Evolutionary conservation across 2,329 filamentous ascomycete species (phyloP).

Genomic region (Penicillium corylophilum): DNA sequence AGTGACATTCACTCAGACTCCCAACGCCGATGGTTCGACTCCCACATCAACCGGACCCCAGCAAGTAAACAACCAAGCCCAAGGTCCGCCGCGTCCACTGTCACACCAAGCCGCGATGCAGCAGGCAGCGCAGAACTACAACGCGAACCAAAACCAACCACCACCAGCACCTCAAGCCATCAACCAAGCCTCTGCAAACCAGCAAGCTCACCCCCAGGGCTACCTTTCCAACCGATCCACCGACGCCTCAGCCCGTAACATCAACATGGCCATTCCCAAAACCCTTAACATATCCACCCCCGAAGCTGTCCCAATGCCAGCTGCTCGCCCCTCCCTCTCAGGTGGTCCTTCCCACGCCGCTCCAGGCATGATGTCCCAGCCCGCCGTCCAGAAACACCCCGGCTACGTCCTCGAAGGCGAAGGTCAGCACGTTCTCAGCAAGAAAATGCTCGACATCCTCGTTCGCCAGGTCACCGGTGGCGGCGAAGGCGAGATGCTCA

Average conservation of each 20-base stretch:
- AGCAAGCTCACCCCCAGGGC: slow-evolving; percentile 43
- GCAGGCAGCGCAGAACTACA: slow-evolving; percentile 46
- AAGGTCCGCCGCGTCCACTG: slow-evolving; percentile 43
- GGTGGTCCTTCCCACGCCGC: slow-evolving; percentile 72
- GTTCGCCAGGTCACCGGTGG: slow-evolving; percentile 89
- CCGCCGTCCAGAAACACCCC: slow-evolving; percentile 76
- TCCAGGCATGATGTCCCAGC: slow-evolving; percentile 82
- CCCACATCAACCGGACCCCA: slow-evolving; percentile 30
- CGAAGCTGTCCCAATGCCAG: slow-evolving; percentile 70
- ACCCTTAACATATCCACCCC: slow-evolving; percentile 70
- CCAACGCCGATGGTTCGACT: slow-evolving; percentile 33
- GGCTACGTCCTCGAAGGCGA: slow-evolving; percentile 87
- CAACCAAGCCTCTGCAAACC: slow-evolving; percentile 30
- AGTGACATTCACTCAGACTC: slow-evolving; percentile 31
- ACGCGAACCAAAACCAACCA: slow-evolving; percentile 26
- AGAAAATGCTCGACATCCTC: slow-evolving; percentile 95
- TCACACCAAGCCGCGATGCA: slow-evolving; percentile 49
- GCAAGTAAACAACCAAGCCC: slow-evolving; percentile 25
- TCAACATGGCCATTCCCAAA: slow-evolving; percentile 81
- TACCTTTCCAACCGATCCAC: slow-evolving; percentile 43
- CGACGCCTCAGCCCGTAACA: slow-evolving; percentile 45
- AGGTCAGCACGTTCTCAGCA: slow-evolving; percentile 89
- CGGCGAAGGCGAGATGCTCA: slow-evolving; percentile 72
- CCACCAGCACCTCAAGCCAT: slow-evolving; percentile 26
- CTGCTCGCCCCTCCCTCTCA: slow-evolving; percentile 75